Percentiles rank a stretch among this genome's conserved stretches.
These are phyloP conservation scores for Cucumis cinereus DNA, from an alignment of 306 rosid genomes.

Conservation along the genomic window DNA sequence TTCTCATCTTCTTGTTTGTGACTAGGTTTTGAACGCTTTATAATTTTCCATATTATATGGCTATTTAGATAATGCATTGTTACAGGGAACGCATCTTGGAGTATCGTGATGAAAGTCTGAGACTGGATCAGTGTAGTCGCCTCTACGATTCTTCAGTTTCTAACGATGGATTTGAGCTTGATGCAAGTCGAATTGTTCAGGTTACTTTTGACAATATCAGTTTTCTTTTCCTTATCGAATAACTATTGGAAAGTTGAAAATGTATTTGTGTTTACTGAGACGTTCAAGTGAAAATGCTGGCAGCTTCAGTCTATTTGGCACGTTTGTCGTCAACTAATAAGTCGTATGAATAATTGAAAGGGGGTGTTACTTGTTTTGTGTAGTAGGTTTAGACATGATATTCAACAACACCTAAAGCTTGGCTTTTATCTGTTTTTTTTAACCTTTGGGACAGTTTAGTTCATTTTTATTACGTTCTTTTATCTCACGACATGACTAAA, in stretches of 20 bases:
- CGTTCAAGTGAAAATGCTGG: neutral
- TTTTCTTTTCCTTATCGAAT: neutral
- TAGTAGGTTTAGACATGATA: neutral
- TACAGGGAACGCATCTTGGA: conserved; percentile 75
- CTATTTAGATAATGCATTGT: neutral
- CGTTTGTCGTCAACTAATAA: neutral
- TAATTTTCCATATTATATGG: neutral
- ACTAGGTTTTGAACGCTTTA: neutral
- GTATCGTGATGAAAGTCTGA: conserved; percentile 78
- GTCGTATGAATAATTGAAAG: neutral
- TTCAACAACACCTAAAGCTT: neutral
- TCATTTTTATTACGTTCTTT: neutral
- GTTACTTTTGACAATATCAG: conserved; percentile 21
- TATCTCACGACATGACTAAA: neutral
- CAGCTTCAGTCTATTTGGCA: neutral
- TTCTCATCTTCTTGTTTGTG: neutral
- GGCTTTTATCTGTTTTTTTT: neutral
- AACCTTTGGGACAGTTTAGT: neutral
- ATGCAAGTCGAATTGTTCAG: conserved; percentile 86
- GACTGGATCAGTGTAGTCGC: conserved; percentile 90
- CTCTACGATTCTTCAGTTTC: conserved; percentile 78
- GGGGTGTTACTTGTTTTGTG: neutral
- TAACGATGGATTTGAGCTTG: conserved; percentile 75
- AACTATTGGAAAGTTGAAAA: neutral
- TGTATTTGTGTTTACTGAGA: neutral